Conservation (phyloP, 2,329 filamentous ascomycete species). For the Zymoseptoria tritici region DNA sequence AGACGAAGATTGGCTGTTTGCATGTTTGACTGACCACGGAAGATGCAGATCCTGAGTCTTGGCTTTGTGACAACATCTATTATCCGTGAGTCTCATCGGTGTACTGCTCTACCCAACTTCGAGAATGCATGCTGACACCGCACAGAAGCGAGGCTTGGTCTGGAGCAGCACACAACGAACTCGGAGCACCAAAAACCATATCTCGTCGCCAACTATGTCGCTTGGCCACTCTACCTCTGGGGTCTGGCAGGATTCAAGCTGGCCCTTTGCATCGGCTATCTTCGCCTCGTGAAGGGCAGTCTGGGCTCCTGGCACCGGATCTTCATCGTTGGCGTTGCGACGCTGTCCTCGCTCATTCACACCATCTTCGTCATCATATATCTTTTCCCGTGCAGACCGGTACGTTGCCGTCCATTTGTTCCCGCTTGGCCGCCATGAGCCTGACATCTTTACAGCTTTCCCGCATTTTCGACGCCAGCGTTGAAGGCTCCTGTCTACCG, state of each 20-base stretch:
- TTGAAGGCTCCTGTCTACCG: constrained; percentile 84
- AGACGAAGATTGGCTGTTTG: neutral
- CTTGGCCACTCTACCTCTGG: constrained; percentile 12
- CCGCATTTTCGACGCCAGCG: constrained; percentile 36
- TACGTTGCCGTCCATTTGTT: neutral
- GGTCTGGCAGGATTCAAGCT: constrained; percentile 15
- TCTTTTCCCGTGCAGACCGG: constrained; percentile 10
- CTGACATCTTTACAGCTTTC: constrained; percentile 7
- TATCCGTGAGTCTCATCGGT: neutral
- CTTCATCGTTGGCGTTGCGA: constrained; percentile 11
- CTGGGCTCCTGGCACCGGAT: constrained; percentile 5
- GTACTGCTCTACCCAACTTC: too few species aligned
- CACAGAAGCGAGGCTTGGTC: neutral
- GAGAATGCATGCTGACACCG: neutral
- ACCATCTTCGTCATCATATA: constrained; percentile 8
- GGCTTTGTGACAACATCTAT: neutral
- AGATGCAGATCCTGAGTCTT: neutral
- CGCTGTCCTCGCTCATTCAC: constrained; percentile 9
- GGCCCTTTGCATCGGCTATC: constrained; percentile 13
- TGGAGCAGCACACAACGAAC: neutral
- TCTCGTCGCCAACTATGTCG: constrained; percentile 10
- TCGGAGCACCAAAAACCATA: neutral
- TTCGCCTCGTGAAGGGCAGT: constrained; percentile 13
- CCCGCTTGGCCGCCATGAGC: neutral
- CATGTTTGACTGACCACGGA: neutral